Base-by-base conservation (phyloP, 108 stramenopile genomes). In the Discostella stelligeroides region DNA sequence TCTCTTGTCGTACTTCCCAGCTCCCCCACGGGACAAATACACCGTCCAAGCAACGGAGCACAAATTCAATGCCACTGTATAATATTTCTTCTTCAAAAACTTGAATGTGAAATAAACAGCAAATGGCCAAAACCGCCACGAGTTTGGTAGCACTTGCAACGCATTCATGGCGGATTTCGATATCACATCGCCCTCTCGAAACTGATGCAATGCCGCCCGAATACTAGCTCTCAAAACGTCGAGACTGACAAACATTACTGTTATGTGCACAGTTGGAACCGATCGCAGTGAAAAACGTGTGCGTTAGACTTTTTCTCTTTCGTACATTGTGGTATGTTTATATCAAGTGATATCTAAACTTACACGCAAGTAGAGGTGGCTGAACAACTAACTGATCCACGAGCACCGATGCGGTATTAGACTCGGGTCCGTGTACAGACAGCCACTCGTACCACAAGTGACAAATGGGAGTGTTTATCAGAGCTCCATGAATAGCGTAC, bases 91-190 rank as follows among this genome's bases (percentile, higher is more conserved):
- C 51, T 79, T 79, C 66, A 79, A 68, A 45, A 73, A 79, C 40
- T 74, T 73, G 66, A 79, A 79, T 20, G 77, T 79, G 4, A 68
- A 74, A 49, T 75, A 70, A 12, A 79, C 78, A 14, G 78, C 78
- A 63, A 79, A 70, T 1, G 78, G 73, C 78, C 78, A 79, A 68
- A 79, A 79, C 15, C 73, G 67, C 78, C 78, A 79, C 4, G 55
- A 56, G 29, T 56, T 56, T 2, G 55, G 55, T 30, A 37, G n/a
- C 25, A 62, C 59, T 68, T 17, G 72, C 73, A 11, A 74, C 12
- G 67, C 78, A 61, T 62, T 68, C 18, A 38, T 41, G 58, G 74
- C 45, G 5, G 76, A 68, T 47, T 70, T 69, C 12, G 68, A 63
- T 23, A 76, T 42, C 17, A 76, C 48, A 46, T 47, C 60, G 8